A percentile compares a stretch with the other conserved stretches of the same genome.
Conservation (phyloP, 1,139 yeast genomes). For the Pichia sp. region DNA sequence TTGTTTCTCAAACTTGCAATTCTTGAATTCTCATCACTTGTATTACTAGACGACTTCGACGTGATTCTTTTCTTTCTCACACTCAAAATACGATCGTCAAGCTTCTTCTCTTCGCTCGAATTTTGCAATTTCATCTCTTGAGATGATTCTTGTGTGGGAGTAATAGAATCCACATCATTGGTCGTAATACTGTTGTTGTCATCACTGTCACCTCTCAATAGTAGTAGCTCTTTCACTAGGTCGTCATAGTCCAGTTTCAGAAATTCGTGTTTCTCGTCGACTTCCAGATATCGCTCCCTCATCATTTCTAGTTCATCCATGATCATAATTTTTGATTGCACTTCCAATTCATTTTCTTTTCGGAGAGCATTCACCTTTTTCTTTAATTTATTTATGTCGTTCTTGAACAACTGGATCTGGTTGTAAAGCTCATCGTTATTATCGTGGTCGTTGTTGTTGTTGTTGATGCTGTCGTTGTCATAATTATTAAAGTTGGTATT, state of each 20-base stretch:
- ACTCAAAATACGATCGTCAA: neutral
- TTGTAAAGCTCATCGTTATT: neutral
- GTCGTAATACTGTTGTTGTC: neutral
- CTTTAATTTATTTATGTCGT: slow-evolving; percentile 38
- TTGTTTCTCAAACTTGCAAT: slow-evolving; percentile 22
- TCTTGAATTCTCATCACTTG: slow-evolving; percentile 13
- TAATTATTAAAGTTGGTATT: neutral
- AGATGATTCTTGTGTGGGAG: slow-evolving; percentile 6
- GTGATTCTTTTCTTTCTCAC: slow-evolving; percentile 10
- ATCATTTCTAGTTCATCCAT: slow-evolving; percentile 53
- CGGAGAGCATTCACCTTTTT: slow-evolving; percentile 43
- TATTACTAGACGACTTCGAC: slow-evolving; percentile 5
- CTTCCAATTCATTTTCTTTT: slow-evolving; percentile 44
- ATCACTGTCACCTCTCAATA: slow-evolving; percentile 8
- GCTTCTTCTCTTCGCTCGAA: neutral
- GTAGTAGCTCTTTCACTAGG: slow-evolving; percentile 22
- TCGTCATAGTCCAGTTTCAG: slow-evolving; percentile 29
- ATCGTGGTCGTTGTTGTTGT: neutral
- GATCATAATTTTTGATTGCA: slow-evolving; percentile 46
- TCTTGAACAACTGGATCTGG: slow-evolving; percentile 15
- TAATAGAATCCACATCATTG: neutral
- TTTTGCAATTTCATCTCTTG: neutral
- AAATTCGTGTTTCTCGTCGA: slow-evolving; percentile 26
- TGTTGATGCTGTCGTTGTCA: neutral
- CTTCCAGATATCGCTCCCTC: slow-evolving; percentile 39